Base-by-base conservation (phyloP, 176 grass and related monocot genomes). In the Musa schizocarpa region DNA sequence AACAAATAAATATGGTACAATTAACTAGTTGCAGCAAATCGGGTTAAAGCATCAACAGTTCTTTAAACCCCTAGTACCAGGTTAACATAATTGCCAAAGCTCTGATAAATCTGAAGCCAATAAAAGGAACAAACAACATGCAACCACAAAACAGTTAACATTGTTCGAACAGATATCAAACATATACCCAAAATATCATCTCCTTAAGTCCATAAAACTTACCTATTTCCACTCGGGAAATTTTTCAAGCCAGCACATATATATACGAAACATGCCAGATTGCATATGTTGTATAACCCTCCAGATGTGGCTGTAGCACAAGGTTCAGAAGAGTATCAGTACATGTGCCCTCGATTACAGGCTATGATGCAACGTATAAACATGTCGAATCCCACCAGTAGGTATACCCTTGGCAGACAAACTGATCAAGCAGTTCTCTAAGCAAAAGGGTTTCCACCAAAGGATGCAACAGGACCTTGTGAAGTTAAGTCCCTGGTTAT, bases 361-460 rank as follows among this genome's bases (percentile, higher is more conserved):
- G 16, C 57, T 61, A 43, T 43, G 57, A 61, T 7, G n/a, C 8
- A 14, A 21, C 17, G 19, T 8, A 26, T 65, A 20, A 27, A 65
- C 63, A 26, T 10, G 12, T 23, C 1, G 9, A 63, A 21, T 21
- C 63, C 63, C 63, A 26, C 22, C 1, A 24, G 9, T 25, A 25
- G 6, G 8, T 24, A 11, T 22, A n/a, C 58, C 17, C n/a, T 62
- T 54, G 58, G 17, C 58, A 21, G 13, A 19, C 17, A 62, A 13
- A 54, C 53, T n/a, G 57, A 61, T 70, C 51, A 0, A 43, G 23
- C 43, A 21, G 2, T 58, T 23, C 59, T 78, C 79, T 90, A 92
- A 3, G 86, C 86, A 88, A 97, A 97, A 77, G 94, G 90, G 66
- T 97, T 97, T 68, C 90, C 81, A 48, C 81, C 80, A 6, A 85